A percentile compares a stretch with the other conserved stretches of the same genome.
Evolutionary conservation across 2,329 filamentous ascomycete genomes (phyloP).

Genomic region (Venturia effusa): DNA sequence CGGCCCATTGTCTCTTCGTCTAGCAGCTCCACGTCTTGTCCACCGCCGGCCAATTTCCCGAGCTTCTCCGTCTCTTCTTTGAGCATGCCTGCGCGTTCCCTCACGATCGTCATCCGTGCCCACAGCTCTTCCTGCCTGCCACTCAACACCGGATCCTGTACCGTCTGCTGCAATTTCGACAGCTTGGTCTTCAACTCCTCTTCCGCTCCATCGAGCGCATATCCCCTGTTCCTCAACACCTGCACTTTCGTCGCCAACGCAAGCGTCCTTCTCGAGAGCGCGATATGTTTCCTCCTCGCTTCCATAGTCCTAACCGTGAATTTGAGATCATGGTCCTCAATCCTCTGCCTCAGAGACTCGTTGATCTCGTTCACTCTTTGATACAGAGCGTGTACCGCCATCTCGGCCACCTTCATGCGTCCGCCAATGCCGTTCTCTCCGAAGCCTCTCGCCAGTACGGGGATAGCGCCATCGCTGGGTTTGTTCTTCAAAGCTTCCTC

Average conservation of each 20-base stretch:
- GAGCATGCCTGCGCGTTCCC: slow-evolving; percentile 61
- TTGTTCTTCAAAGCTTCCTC: slow-evolving; percentile 74
- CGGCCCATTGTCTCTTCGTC: slow-evolving; percentile 61
- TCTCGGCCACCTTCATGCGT: slow-evolving; percentile 61
- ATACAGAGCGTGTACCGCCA: slow-evolving; percentile 59
- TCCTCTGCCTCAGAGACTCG: slow-evolving; percentile 57
- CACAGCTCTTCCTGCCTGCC: slow-evolving; percentile 76
- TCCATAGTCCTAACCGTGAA: slow-evolving; percentile 64
- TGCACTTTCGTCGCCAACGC: slow-evolving; percentile 70
- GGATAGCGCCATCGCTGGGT: slow-evolving; percentile 65
- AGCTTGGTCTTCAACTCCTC: slow-evolving; percentile 68
- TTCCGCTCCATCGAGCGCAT: slow-evolving; percentile 68
- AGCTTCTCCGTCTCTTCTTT: slow-evolving; percentile 64
- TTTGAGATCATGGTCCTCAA: slow-evolving; percentile 66
- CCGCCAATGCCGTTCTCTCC: slow-evolving; percentile 51
- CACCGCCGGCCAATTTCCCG: slow-evolving; percentile 35
- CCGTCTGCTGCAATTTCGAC: slow-evolving; percentile 53
- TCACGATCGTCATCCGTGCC: slow-evolving; percentile 66
- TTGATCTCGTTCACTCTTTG: slow-evolving; percentile 70
- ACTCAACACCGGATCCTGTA: slow-evolving; percentile 63
- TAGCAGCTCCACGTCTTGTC: slow-evolving; percentile 41
- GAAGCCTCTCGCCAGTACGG: slow-evolving; percentile 66
- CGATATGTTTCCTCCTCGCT: slow-evolving; percentile 60
- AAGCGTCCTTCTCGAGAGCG: slow-evolving; percentile 62
- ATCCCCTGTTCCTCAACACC: slow-evolving; percentile 69